Conservation (phyloP, 2,329 filamentous ascomycete genomes). For the Hypoxylon sp. region DNA sequence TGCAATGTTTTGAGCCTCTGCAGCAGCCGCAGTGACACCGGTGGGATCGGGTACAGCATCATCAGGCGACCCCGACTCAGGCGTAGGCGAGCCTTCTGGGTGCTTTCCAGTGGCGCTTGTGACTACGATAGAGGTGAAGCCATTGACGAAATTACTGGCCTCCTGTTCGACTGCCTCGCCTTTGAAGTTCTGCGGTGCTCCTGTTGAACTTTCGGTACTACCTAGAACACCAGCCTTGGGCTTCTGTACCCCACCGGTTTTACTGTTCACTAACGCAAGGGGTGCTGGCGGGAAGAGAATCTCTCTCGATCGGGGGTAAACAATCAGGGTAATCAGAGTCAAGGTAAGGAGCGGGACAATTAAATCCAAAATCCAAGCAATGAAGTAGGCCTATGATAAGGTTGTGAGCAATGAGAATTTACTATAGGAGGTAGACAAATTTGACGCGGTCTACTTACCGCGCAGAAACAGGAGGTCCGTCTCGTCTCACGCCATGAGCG, state of each 20-base stretch:
- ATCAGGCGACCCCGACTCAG: constrained; percentile 48
- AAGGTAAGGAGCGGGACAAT: constrained; percentile 73
- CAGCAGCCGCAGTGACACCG: constrained; percentile 56
- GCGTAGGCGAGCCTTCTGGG: constrained; percentile 73
- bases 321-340: constrained; percentile 75
- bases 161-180: constrained; percentile 88
- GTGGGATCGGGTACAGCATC: constrained; percentile 56
- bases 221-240: constrained; percentile 82
- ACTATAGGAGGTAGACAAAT: not conserved
- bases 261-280: constrained; percentile 77
- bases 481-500: constrained; percentile 83
- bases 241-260: constrained; percentile 82
- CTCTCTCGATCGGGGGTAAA: constrained; percentile 73
- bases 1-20: constrained; percentile 60
- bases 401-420: constrained; percentile 10
- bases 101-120: constrained; percentile 84
- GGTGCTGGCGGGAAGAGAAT: constrained; percentile 84
- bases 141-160: constrained; percentile 83
- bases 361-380: constrained; percentile 82
- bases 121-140: constrained; percentile 79
- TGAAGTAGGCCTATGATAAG: constrained; percentile 60
- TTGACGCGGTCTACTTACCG: constrained; percentile 54
- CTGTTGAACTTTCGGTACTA: constrained; percentile 82
- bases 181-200: constrained; percentile 85
- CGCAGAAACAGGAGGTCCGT: constrained; percentile 77